phyloP scores from a whole-genome alignment of 2,329 filamentous ascomycete species.

The Diplodia mutila region DNA sequence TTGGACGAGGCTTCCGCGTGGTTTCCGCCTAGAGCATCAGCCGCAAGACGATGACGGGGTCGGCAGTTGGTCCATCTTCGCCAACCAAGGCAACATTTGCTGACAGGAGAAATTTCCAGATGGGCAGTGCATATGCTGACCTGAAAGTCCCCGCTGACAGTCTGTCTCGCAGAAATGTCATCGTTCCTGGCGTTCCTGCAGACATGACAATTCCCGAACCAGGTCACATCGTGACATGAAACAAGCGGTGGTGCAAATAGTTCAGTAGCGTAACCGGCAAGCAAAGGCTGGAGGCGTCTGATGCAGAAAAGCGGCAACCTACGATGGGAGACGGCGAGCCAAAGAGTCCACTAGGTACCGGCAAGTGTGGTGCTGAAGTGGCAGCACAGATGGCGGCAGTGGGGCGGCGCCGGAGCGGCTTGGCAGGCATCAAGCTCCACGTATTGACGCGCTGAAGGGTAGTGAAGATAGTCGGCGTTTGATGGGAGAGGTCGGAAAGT shows the following conservation, averaged over 20 bases:
- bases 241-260: background rate
- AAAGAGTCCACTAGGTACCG: background rate
- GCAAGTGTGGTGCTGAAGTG: background rate
- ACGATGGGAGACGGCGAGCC: background rate
- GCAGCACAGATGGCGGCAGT: background rate
- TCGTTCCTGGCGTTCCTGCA: conserved; percentile 13
- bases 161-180: background rate
- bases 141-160: background rate
- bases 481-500: background rate
- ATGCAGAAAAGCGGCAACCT: background rate
- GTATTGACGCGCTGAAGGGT: background rate
- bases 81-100: background rate
- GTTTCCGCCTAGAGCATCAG: conserved; percentile 7
- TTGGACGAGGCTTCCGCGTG: conserved; percentile 13
- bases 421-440: background rate
- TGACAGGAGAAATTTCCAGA: conserved; percentile 5
- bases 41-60: background rate
- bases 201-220: background rate
- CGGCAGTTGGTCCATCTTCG: background rate
- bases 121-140: conserved; percentile 9
- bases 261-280: background rate
- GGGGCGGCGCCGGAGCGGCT: background rate
- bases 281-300: background rate
- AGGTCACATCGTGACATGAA: background rate
- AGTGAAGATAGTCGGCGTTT: background rate